Percentiles rank a stretch among this genome's conserved stretches.
These are phyloP conservation scores for Coemansia sp. DNA, from an alignment of 371 early-diverging fungal species.

Conservation along the genomic window DNA sequence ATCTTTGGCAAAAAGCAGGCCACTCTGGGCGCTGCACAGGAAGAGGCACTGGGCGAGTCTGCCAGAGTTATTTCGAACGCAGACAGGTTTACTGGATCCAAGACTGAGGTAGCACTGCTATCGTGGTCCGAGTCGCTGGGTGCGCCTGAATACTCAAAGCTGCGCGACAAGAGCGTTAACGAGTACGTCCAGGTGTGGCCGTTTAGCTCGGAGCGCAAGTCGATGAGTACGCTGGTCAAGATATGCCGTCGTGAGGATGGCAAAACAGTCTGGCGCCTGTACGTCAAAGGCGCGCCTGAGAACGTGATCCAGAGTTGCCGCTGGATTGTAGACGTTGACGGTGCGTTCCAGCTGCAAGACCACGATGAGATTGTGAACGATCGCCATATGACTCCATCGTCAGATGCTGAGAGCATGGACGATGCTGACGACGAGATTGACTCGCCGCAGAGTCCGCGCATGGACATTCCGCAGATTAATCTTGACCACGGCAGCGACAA, in stretches of 20 bases:
- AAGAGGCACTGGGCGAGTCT: slow-evolving; percentile 21
- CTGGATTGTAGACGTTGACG: slow-evolving; percentile 52
- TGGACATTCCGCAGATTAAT: slow-evolving; percentile 45
- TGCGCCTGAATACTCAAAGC: slow-evolving; percentile 58
- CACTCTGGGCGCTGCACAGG: slow-evolving; percentile 1
- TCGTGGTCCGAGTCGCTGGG: slow-evolving; percentile 64
- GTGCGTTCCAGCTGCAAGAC: slow-evolving; percentile 50
- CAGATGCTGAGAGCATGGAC: slow-evolving; percentile 3
- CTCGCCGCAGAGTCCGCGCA: slow-evolving; percentile 12
- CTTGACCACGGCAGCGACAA: slow-evolving; percentile 47
- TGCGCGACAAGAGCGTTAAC: slow-evolving; percentile 54
- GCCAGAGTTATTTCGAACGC: slow-evolving; percentile 8
- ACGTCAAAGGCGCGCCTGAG: slow-evolving; percentile 85
- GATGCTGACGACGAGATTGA: slow-evolving; percentile 13
- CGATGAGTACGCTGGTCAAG: slow-evolving; percentile 67
- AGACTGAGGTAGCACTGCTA: slow-evolving; percentile 92
- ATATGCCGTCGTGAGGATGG: slow-evolving; percentile 55
- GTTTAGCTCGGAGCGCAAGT: slow-evolving; percentile 77
- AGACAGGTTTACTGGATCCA: slow-evolving; percentile 77
- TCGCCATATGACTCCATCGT: background rate
- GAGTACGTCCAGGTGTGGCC: slow-evolving; percentile 64
- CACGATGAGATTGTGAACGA: slow-evolving; percentile 33
- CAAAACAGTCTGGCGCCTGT: slow-evolving; percentile 59
- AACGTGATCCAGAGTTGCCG: slow-evolving; percentile 67
- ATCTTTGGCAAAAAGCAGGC: slow-evolving; percentile 8